Conservation (phyloP, 495 filamentous ascomycete genomes). For the Neurospora sp. region DNA sequence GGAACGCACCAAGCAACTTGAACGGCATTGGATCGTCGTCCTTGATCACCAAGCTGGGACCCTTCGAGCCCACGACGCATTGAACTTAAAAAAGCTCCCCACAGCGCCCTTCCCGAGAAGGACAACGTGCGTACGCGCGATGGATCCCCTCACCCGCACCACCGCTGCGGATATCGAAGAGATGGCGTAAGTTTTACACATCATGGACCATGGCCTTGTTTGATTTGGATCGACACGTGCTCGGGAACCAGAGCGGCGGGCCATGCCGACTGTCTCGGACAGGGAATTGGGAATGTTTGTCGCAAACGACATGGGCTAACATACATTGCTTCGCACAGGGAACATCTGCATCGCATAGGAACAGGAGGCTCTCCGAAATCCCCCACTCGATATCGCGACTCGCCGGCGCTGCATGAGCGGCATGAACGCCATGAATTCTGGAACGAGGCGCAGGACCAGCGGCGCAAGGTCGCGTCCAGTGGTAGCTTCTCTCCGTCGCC, state of each 20-base stretch:
- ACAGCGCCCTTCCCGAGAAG: not conserved
- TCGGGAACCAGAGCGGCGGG: not conserved
- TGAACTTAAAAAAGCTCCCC: not conserved
- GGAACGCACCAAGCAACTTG: not conserved
- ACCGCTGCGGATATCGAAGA: constrained; percentile 9
- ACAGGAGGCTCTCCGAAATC: constrained; percentile 2
- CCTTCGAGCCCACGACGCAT: not conserved
- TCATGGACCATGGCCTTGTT: not conserved
- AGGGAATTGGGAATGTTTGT: constrained; percentile 1
- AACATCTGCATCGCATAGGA: constrained; percentile 7
- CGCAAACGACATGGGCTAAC: not conserved
- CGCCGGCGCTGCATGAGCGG: constrained; percentile 3
- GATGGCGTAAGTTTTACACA: constrained; percentile 8
- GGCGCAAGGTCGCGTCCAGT: not conserved
- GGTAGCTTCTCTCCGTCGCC: not conserved
- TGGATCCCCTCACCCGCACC: constrained; percentile 2
- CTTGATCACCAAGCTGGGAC: not conserved
- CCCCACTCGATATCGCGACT: constrained; percentile 1
- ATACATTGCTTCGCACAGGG: not conserved
- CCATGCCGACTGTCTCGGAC: not conserved
- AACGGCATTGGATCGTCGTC: not conserved
- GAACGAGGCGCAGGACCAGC: not conserved
- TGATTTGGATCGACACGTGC: not conserved
- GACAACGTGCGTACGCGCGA: not conserved
- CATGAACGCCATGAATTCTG: constrained; percentile 3